Evolutionary conservation across 2,329 filamentous ascomycete species (phyloP).

Genomic region (Dothistroma septosporum): DNA sequence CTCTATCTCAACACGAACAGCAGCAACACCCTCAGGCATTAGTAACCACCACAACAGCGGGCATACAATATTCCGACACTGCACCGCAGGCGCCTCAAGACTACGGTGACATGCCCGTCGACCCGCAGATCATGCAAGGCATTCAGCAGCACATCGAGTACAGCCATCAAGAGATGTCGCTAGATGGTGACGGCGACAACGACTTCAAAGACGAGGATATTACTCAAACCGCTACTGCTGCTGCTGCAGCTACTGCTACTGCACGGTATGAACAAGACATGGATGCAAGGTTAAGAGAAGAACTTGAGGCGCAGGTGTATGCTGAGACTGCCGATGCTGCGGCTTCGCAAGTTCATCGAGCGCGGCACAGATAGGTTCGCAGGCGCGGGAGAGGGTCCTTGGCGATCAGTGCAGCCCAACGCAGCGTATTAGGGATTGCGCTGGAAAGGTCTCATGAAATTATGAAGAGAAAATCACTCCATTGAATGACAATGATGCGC

Average conservation of each 20-base stretch:
- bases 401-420: no score
- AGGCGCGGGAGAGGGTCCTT: neutral
- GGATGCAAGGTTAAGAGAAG: conserved; percentile 8
- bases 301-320: conserved; percentile 10
- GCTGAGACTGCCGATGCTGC: neutral
- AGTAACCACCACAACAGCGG: conserved; percentile 28
- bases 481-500: neutral
- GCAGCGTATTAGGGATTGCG: neutral
- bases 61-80: conserved; percentile 32
- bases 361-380: conserved; percentile 2
- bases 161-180: neutral
- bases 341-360: conserved; percentile 6
- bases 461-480: neutral
- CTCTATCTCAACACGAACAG: neutral
- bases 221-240: neutral
- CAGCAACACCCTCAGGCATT: conserved; percentile 6
- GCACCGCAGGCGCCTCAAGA: conserved; percentile 21
- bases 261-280: conserved; percentile 1
- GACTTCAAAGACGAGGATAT: neutral
- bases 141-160: conserved; percentile 5
- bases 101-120: conserved; percentile 54
- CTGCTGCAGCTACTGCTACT: neutral
- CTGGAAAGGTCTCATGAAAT: neutral
- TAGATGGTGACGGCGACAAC: neutral
- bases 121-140: conserved; percentile 55